phyloP scores from a whole-genome alignment of 2,329 filamentous ascomycete genomes.

The Aulographum hederae region DNA sequence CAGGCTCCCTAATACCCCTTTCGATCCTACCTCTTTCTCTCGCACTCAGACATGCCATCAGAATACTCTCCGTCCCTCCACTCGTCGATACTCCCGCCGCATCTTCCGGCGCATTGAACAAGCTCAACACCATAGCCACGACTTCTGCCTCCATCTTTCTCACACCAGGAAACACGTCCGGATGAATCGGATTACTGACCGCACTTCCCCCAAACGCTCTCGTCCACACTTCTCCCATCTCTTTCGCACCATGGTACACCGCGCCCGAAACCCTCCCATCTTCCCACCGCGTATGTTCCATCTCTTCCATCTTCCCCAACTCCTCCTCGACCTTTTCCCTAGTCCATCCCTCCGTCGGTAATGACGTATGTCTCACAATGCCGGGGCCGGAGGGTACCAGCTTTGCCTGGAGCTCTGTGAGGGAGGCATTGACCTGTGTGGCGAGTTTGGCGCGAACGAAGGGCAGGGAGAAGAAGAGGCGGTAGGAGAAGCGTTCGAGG shows the following conservation, averaged over 20 bases:
- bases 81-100: slow-evolving; percentile 79
- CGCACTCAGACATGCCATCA: slow-evolving; percentile 85
- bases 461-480: slow-evolving; percentile 68
- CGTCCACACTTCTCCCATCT: slow-evolving; percentile 66
- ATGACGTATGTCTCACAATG: slow-evolving; percentile 50
- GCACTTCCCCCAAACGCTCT: slow-evolving; percentile 91
- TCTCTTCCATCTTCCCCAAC: slow-evolving; percentile 56
- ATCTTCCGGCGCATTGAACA: slow-evolving; percentile 80
- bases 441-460: slow-evolving; percentile 76
- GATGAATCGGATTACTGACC: slow-evolving; percentile 91
- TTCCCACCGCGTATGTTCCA: slow-evolving; percentile 96
- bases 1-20: slow-evolving; percentile 75
- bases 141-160: slow-evolving; percentile 98
- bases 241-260: slow-evolving; percentile 84
- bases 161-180: slow-evolving; percentile 93
- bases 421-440: slow-evolving; percentile 62
- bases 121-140: slow-evolving; percentile 77
- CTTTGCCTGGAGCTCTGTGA: slow-evolving; percentile 67
- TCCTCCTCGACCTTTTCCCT: slow-evolving; percentile 64
- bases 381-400: slow-evolving; percentile 57
- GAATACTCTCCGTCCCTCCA: slow-evolving; percentile 87
- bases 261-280: slow-evolving; percentile 87
- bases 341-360: slow-evolving; percentile 73
- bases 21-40: slow-evolving; percentile 77
- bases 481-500: slow-evolving; percentile 57